Evolutionary conservation across 2,329 filamentous ascomycete genomes (phyloP), one percentile per base, ranked within the genome.

Genomic region (Alternaria angustiovoidea): DNA sequence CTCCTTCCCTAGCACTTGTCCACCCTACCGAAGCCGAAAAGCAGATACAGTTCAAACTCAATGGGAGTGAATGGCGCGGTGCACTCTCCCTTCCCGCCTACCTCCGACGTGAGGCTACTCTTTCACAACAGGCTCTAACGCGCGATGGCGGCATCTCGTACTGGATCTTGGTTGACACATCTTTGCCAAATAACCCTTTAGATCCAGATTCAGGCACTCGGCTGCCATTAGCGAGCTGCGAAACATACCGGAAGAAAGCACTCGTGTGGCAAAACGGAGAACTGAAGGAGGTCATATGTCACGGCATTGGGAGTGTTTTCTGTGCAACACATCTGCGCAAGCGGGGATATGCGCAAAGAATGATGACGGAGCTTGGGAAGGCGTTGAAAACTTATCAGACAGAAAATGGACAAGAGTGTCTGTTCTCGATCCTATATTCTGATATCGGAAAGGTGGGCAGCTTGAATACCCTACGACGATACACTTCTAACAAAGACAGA

Each of bases 301-400:
- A 96, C 78, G 93, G 91, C 5, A 86, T 96, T 57, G 91, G 89
- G 14, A 92, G 89, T 61, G 93, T 96, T n/a, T 95, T 89, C 75
- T 93, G 89, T 4, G 85, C 88, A 41, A 84, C 87, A 0, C 82
- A 87, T 69, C 87, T 87, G 75, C 81, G 92, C 58, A 89, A 90
- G 16, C 85, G 84, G 66, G 91, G 92, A 20, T 97, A 97, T 78
- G 93, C 92, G 0, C 86, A 86, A 59, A 85, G 89, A 57, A 92
- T 97, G 92, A 88, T 97, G 80, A 79, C 78, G 42, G 88, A 94
- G 67, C 75, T 95, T 36, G 88, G 85, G 4, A 79, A 81, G 51
- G 81, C 79, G 54, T 71, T 89, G 42, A 81, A 83, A 63, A 84
- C 79, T 3, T 85, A 85, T 79, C 84, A 87, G 66, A 78, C 80